Percentiles rank a stretch among this genome's conserved stretches.
Conservation (phyloP, 768 basidiomycete species). For the Tubosaeta sp. region DNA sequence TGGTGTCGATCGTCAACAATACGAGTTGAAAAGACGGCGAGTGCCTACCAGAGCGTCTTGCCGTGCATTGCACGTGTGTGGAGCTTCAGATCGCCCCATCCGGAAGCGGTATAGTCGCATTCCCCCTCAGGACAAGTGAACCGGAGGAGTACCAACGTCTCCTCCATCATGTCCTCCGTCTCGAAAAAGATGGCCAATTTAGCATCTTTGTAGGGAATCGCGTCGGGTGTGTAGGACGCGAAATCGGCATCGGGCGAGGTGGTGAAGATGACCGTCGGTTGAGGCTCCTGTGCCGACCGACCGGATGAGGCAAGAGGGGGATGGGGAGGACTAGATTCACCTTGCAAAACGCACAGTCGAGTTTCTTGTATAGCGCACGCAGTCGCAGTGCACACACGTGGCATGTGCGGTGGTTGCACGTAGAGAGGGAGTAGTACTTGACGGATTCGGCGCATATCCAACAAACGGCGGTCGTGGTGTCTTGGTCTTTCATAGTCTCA, state of each 20-base stretch:
- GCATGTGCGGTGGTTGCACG: constrained; percentile 93
- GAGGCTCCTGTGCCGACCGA: constrained; percentile 51
- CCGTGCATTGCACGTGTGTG: constrained; percentile 77
- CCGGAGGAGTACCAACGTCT: constrained; percentile 82
- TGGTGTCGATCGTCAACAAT: background rate
- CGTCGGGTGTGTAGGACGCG: constrained; percentile 50
- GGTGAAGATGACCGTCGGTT: constrained; percentile 73
- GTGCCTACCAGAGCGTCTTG: constrained; percentile 69
- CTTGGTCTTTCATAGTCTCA: constrained; percentile 30
- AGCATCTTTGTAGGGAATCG: constrained; percentile 60
- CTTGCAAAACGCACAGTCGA: constrained; percentile 96
- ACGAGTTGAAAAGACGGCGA: background rate
- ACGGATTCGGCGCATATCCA: constrained; percentile 95
- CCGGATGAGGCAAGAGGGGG: background rate
- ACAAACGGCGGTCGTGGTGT: constrained; percentile 44
- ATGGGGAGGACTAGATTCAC: constrained; percentile 32
- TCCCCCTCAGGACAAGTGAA: constrained; percentile 89
- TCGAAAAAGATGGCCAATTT: constrained; percentile 84
- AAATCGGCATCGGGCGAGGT: constrained; percentile 57
- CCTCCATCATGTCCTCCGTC: constrained; percentile 92
- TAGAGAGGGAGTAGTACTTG: constrained; percentile 83
- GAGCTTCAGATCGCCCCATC: constrained; percentile 87
- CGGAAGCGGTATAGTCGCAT: constrained; percentile 79
- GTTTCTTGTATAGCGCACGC: constrained; percentile 89
- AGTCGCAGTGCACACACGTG: constrained; percentile 89